A percentile compares a stretch with the other conserved stretches of the same genome.
phyloP scores from a whole-genome alignment of 2,329 filamentous ascomycete genomes.

The Trichoderma citrinoviride region DNA sequence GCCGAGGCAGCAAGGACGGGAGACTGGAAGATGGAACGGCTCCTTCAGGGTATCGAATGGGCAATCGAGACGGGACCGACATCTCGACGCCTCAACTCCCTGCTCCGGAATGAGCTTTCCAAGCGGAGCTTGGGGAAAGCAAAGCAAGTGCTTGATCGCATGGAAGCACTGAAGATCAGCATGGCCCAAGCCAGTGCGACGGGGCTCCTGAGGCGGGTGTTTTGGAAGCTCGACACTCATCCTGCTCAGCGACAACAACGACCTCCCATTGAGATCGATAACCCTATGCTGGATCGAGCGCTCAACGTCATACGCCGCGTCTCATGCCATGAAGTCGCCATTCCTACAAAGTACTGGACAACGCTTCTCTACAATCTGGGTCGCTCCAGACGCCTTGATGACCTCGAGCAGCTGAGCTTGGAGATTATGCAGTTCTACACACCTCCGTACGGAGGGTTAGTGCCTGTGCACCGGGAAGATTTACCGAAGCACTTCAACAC shows the following conservation, averaged over 20 bases:
- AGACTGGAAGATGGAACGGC: constrained; percentile 42
- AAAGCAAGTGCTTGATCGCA: constrained; percentile 33
- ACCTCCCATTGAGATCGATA: constrained; percentile 6
- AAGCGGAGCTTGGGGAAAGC: constrained; percentile 26
- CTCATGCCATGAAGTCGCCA: constrained; percentile 34
- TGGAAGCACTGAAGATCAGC: constrained; percentile 33
- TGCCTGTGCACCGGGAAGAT: constrained; percentile 46
- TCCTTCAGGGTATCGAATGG: constrained; percentile 45
- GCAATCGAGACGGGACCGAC: constrained; percentile 26
- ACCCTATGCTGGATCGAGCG: constrained; percentile 33
- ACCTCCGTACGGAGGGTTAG: constrained; percentile 32
- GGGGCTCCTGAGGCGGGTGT: constrained; percentile 29
- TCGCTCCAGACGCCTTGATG: constrained; percentile 42
- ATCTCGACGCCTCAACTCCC: constrained; percentile 29
- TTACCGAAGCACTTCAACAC: constrained; percentile 32
- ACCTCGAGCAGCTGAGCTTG: constrained; percentile 45
- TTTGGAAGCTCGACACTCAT: constrained; percentile 32
- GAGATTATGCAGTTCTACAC: constrained; percentile 44
- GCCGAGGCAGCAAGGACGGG: constrained; percentile 31
- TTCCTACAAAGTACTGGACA: constrained; percentile 43
- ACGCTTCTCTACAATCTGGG: constrained; percentile 45
- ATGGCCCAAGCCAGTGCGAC: constrained; percentile 32
- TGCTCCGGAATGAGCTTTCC: constrained; percentile 25
- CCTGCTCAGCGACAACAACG: constrained; percentile 21
- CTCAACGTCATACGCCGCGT: constrained; percentile 33